These are phyloP conservation scores for Pisolithus thermaeus DNA, from an alignment of 1,284 basidiomycete genomes.

Conservation along the genomic window DNA sequence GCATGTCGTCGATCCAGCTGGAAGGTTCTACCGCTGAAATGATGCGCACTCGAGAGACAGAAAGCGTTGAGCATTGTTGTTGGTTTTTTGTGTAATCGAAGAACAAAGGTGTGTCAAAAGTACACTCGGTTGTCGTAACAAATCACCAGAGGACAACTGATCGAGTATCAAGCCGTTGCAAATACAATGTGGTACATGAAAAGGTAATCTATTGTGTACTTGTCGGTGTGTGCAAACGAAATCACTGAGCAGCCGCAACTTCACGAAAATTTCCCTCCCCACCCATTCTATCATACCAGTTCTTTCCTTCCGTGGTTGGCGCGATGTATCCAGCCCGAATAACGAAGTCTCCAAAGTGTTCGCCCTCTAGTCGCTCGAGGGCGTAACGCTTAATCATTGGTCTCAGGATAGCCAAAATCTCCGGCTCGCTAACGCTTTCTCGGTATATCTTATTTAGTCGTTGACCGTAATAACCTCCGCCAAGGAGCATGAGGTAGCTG, in stretches of 20 bases:
- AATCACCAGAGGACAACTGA: too few species aligned
- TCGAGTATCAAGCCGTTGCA: too few species aligned
- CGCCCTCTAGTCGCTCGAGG: slow-evolving; percentile 82
- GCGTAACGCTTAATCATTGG: slow-evolving; percentile 96
- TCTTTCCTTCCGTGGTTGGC: slow-evolving; percentile 68
- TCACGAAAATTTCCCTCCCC: slow-evolving; percentile 55
- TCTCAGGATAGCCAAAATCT: slow-evolving; percentile 84
- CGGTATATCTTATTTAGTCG: slow-evolving; percentile 91
- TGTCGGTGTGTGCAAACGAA: not conserved
- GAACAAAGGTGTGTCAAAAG: too few species aligned
- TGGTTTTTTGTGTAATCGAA: too few species aligned
- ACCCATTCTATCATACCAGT: slow-evolving; percentile 79
- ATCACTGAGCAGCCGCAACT: slow-evolving; percentile 1
- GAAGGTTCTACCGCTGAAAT: too few species aligned
- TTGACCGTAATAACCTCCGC: slow-evolving; percentile 92
- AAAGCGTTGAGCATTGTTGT: too few species aligned
- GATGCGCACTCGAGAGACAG: not conserved
- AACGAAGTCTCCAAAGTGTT: slow-evolving; percentile 94
- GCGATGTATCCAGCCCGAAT: slow-evolving; percentile 84
- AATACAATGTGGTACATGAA: not conserved
- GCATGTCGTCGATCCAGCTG: not conserved
- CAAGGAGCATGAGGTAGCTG: slow-evolving; percentile 91
- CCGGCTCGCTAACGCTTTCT: slow-evolving; percentile 89
- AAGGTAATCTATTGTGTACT: not conserved
- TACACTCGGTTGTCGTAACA: too few species aligned